These are phyloP conservation scores for Mycena olivaceomarginata DNA, from an alignment of 768 basidiomycete species.

Conservation along the genomic window DNA sequence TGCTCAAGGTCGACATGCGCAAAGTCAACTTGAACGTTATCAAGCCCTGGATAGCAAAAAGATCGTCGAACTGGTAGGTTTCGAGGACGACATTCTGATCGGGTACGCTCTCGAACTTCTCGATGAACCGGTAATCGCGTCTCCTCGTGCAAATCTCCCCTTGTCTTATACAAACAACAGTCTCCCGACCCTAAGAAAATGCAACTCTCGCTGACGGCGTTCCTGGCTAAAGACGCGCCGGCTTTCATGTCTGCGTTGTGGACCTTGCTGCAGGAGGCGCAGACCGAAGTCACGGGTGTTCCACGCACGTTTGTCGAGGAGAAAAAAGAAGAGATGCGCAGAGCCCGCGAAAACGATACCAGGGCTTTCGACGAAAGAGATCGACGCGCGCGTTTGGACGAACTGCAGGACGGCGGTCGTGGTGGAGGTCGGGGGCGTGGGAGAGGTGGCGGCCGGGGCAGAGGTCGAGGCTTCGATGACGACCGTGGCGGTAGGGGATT, in stretches of 20 bases:
- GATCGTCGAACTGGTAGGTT: constrained; percentile 91
- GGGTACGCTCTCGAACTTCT: constrained; percentile 97
- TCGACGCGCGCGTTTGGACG: constrained; percentile 80
- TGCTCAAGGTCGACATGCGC: constrained; percentile 89
- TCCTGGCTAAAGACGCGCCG: constrained; percentile 91
- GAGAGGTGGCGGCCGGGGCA: constrained; percentile 72
- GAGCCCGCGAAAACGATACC: constrained; percentile 76
- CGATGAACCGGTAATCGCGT: constrained; percentile 88
- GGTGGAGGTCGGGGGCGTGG: constrained; percentile 74
- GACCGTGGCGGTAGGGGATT: constrained; percentile 67
- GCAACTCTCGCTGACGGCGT: constrained; percentile 96
- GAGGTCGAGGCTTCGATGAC: constrained; percentile 67
- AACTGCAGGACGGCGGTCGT: constrained; percentile 79
- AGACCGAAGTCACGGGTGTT: constrained; percentile 91
- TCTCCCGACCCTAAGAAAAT: constrained; percentile 93
- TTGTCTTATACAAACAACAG: background rate
- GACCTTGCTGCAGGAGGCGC: constrained; percentile 95
- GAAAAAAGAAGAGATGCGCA: constrained; percentile 94
- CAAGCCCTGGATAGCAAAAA: constrained; percentile 97
- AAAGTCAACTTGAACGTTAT: constrained; percentile 96
- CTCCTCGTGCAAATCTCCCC: background rate
- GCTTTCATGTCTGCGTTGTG: constrained; percentile 93
- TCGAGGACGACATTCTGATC: constrained; percentile 98
- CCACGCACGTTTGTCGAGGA: constrained; percentile 93
- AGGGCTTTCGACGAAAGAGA: constrained; percentile 83